Conservation (phyloP, 345 rosid species). For the Eucalyptus polybractea region DNA sequence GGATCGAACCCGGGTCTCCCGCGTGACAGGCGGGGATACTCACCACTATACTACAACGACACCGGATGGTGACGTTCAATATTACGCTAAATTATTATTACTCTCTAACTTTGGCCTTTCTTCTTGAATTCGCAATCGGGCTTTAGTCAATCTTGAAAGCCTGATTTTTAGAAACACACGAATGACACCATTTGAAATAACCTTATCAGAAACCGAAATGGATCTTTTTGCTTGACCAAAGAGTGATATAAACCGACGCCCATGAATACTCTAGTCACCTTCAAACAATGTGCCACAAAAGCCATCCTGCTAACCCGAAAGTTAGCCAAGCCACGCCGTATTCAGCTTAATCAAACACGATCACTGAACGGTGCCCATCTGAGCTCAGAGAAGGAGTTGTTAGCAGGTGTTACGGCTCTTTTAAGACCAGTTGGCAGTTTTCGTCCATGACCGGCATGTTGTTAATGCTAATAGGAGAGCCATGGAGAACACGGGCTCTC, state of each 20-base stretch:
- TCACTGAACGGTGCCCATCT: not conserved
- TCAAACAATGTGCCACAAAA: not conserved
- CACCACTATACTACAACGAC: slow-evolving; percentile 92
- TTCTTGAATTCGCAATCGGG: not conserved
- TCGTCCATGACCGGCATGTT: not conserved
- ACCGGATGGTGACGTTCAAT: rapidly evolving
- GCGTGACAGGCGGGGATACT: slow-evolving; percentile 93
- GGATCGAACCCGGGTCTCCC: slow-evolving; percentile 96
- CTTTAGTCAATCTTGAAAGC: not conserved
- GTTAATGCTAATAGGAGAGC: not conserved
- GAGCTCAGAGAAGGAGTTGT: not conserved
- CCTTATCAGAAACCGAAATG: not conserved
- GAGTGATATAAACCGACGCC: not conserved
- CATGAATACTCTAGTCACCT: not conserved
- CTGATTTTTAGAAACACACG: not conserved
- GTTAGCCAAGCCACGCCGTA: not conserved
- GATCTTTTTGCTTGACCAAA: not conserved
- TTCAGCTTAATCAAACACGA: not conserved
- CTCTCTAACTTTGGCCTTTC: not conserved
- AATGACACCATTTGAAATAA: not conserved
- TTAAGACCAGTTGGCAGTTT: not conserved
- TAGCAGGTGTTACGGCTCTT: not conserved
- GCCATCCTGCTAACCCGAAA: not conserved
- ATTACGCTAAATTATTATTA: no score
- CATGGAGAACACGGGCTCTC: not conserved